phyloP scores from a whole-genome alignment of 805 yeast species.

The Lipomyces yamadae region DNA sequence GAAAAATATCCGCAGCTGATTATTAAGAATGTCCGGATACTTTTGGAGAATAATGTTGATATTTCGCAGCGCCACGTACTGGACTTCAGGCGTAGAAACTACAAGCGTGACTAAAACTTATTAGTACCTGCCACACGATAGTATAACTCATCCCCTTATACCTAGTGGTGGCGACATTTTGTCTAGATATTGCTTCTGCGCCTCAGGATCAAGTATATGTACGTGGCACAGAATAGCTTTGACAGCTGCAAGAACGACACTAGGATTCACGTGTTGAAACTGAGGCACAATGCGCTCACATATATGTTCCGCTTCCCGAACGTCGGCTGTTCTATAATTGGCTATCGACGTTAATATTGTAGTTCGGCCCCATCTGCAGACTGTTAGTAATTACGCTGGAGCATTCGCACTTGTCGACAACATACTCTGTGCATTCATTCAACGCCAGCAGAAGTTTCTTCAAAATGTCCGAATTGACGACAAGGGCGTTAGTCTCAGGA shows the following conservation, averaged over 20 bases:
- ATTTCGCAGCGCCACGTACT: constrained; percentile 89
- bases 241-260: constrained; percentile 85
- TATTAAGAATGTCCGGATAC: constrained; percentile 76
- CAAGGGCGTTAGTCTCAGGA: constrained; percentile 55
- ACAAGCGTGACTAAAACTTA: constrained; percentile 76
- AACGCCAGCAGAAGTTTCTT: constrained; percentile 75
- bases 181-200: constrained; percentile 38
- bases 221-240: constrained; percentile 77
- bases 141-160: constrained; percentile 13
- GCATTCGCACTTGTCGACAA: not conserved
- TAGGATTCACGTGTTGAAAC: constrained; percentile 94
- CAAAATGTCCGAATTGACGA: constrained; percentile 49
- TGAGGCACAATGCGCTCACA: constrained; percentile 92
- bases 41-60: constrained; percentile 87
- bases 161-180: constrained; percentile 42
- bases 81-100: constrained; percentile 90
- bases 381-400: not conserved
- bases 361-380: constrained; percentile 81
- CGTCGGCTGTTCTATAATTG: constrained; percentile 63
- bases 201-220: constrained; percentile 49
- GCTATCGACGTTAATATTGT: constrained; percentile 82
- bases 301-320: constrained; percentile 77
- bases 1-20: constrained; percentile 86
- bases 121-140: not conserved
- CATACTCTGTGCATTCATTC: constrained; percentile 90